Evolutionary conservation across 192 early-diverging fungal genomes (phyloP).

Genomic region (Podila verticillata): DNA sequence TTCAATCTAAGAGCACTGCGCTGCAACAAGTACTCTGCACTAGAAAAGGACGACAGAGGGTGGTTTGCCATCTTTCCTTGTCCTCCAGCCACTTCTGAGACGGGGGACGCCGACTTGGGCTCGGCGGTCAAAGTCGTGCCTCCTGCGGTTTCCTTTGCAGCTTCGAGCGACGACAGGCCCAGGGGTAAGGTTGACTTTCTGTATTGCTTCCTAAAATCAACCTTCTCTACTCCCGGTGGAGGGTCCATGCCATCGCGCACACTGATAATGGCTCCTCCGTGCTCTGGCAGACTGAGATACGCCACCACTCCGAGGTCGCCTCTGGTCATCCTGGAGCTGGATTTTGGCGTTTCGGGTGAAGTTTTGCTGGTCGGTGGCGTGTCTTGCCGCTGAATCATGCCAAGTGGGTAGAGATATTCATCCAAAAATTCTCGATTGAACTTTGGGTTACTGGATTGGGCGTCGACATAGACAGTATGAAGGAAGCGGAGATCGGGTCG

Average conservation of each 20-base stretch:
- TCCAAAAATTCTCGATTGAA: conserved; percentile 39
- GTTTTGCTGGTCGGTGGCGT: conserved; percentile 50
- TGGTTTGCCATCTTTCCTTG: conserved; percentile 1
- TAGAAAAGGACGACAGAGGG: conserved; percentile 16
- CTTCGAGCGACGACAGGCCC: conserved; percentile 4
- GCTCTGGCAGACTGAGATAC: conserved; percentile 68
- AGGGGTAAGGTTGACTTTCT: conserved; percentile 19
- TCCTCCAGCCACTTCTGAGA: neutral
- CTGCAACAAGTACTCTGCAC: conserved; percentile 72
- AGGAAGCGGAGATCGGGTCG: conserved; percentile 72
- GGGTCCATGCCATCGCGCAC: conserved; percentile 64
- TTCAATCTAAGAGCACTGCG: conserved; percentile 64
- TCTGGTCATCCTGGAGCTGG: conserved; percentile 22
- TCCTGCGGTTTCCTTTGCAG: neutral
- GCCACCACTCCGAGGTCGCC: conserved; percentile 44
- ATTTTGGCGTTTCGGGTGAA: conserved; percentile 55
- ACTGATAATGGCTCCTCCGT: conserved; percentile 72
- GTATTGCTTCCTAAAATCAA: conserved; percentile 36
- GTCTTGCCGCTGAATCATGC: conserved; percentile 60
- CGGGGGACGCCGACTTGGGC: neutral
- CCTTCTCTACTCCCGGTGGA: conserved; percentile 2
- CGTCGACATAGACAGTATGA: conserved; percentile 68
- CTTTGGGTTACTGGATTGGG: conserved; percentile 31
- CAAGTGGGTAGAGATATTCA: conserved; percentile 36
- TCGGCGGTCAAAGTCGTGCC: neutral